phyloP scores from a whole-genome alignment of 495 filamentous ascomycete species.

The Lasiosphaeria hispida region DNA sequence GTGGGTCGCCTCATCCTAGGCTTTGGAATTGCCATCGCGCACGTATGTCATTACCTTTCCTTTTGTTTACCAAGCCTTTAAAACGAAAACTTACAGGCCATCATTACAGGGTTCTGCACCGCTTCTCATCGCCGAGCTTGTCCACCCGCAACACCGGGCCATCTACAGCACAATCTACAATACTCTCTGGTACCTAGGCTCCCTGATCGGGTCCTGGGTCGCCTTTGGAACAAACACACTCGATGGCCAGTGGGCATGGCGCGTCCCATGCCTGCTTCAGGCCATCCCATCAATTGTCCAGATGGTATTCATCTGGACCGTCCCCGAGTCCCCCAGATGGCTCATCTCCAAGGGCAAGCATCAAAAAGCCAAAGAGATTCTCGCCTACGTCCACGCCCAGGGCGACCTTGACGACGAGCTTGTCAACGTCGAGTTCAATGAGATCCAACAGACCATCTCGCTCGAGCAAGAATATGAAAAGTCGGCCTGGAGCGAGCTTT shows the following conservation, averaged over 20 bases:
- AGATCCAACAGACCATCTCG: constrained; percentile 24
- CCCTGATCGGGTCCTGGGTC: constrained; percentile 52
- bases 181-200: constrained; percentile 30
- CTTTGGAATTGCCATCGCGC: constrained; percentile 56
- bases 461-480: constrained; percentile 21
- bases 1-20: constrained; percentile 62
- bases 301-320: constrained; percentile 40
- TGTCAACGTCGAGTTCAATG: constrained; percentile 24
- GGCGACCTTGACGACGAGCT: constrained; percentile 29
- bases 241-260: constrained; percentile 47
- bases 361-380: constrained; percentile 21
- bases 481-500: constrained; percentile 23
- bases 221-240: constrained; percentile 50
- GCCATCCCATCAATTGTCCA: constrained; percentile 47
- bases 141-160: constrained; percentile 57
- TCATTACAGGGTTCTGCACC: constrained; percentile 51
- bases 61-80: not conserved
- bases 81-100: not conserved
- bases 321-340: constrained; percentile 38
- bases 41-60: constrained; percentile 30
- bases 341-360: constrained; percentile 25
- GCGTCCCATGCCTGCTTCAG: constrained; percentile 30
- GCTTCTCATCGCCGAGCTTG: constrained; percentile 59
- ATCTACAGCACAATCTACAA: constrained; percentile 33
- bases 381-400: constrained; percentile 39